Base-by-base conservation (phyloP, 805 yeast genomes). In the Scheffersomyces spartinae region DNA sequence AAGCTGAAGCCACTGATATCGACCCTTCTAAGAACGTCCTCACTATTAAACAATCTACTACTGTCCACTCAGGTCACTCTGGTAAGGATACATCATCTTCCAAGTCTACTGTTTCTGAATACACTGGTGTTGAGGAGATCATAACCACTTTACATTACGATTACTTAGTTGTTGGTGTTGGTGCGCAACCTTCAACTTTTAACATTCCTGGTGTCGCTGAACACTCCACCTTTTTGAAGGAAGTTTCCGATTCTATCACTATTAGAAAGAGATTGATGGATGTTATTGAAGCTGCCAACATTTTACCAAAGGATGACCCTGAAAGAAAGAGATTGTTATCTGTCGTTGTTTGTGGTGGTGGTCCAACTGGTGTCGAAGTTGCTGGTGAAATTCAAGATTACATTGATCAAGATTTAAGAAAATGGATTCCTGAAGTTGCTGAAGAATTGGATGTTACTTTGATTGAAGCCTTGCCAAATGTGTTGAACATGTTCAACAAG, bases 301-400 rank as follows among this genome's bases (percentile, higher is more conserved):
- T 78, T 37, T 68, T 85, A 40, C 82, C 91, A 30, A 69, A 68
- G 40, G 75, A 62, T 28, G 82, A 73, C 39, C 74, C 75, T 12
- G 94, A 82, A 51, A 74, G 96, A 57, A 71, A 74, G 57, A 73
- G 94, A 52, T 68, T 88, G 43, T 68, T 86, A 49, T 79, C 77
- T 35, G 76, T 85, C 42, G 88, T 88, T 35, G 94, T 88, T 35
- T 93, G 91, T 40, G 97, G 97, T 45, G 97, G 96, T 57, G 97
- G 97, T 37, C 96, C 97, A 50, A 86, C 97, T 22, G 97, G 97
- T 62, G 95, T 86, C 35, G 96, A 85, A 61, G 80, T 85, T 43
- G 95, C 96, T 39, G 97, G 94, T 46, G 96, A 88, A 59, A 62
- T 86, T 42, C 93, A 81, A 60, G 97, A 86, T 56, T 88, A 82